Percentiles rank a stretch among this genome's conserved stretches.
Evolutionary conservation across 768 basidiomycete species (phyloP).

Genomic region (Russula compacta): DNA sequence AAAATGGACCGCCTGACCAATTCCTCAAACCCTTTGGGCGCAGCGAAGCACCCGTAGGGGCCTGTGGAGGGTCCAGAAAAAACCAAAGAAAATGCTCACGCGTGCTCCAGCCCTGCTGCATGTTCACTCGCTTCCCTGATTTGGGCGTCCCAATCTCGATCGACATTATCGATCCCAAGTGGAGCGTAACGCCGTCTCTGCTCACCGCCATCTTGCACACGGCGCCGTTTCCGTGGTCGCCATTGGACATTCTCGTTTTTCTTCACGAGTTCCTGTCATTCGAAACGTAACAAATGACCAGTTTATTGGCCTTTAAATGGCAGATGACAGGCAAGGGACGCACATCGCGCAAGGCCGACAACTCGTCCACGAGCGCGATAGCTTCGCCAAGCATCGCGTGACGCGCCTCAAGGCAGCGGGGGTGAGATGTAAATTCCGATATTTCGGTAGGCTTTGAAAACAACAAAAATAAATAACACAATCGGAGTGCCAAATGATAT

Average conservation of each 20-base stretch:
- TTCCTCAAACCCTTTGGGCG: background rate
- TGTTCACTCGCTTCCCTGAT: constrained; percentile 17
- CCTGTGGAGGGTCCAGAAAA: constrained; percentile 3
- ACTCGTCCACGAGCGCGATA: constrained; percentile 49
- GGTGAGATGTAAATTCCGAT: constrained; percentile 23
- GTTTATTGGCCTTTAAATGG: constrained; percentile 1
- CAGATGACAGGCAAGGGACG: constrained; percentile 14
- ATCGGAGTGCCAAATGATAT: constrained; percentile 19
- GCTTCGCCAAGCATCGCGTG: constrained; percentile 53
- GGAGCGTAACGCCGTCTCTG: constrained; percentile 7
- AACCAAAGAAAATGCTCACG: constrained; percentile 27
- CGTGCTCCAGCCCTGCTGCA: constrained; percentile 16
- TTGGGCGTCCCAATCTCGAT: constrained; percentile 15
- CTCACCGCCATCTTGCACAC: constrained; percentile 10
- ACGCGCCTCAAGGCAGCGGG: constrained; percentile 38
- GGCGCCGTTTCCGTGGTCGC: constrained; percentile 18
- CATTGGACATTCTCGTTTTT: constrained; percentile 7
- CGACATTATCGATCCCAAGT: constrained; percentile 17
- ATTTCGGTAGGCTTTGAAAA: constrained; percentile 31
- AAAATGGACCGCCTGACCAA: constrained; percentile 24
- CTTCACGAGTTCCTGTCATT: constrained; percentile 12
- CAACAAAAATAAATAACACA: constrained; percentile 22
- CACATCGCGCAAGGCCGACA: constrained; percentile 64
- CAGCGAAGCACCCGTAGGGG: background rate
- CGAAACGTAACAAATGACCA: constrained; percentile 5